Percentiles rank a stretch among this genome's conserved stretches.
Conservation (phyloP, 140 eudicot genomes). For the Cichorium intybus region DNA sequence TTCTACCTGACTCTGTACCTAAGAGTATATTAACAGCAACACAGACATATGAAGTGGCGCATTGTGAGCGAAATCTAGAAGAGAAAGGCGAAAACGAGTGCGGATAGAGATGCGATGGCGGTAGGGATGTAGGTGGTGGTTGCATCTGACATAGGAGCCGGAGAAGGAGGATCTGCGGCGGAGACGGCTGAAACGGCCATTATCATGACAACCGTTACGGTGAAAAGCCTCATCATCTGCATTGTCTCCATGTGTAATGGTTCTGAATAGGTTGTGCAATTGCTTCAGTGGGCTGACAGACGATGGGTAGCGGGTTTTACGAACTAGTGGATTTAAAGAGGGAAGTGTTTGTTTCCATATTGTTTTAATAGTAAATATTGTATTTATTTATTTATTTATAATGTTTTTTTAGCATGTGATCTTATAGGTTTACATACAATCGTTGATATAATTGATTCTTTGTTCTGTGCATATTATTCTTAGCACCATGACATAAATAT, state of each 20-base stretch:
- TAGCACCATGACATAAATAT: too few species aligned
- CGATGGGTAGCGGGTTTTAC: background rate
- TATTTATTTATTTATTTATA: too few species aligned
- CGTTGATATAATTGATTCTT: too few species aligned
- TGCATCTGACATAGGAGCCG: slow-evolving; percentile 24
- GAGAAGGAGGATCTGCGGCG: slow-evolving; percentile 26
- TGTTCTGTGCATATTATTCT: too few species aligned
- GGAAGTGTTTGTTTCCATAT: background rate
- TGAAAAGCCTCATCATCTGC: slow-evolving; percentile 16
- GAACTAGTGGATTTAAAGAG: slow-evolving; percentile 11
- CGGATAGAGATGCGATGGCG: slow-evolving; percentile 1
- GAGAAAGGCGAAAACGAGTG: slow-evolving; percentile 3
- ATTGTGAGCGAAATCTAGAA: background rate
- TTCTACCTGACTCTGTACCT: slow-evolving; percentile 4
- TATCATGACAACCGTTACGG: slow-evolving; percentile 5
- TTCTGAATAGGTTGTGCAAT: background rate
- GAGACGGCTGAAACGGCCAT: slow-evolving; percentile 23
- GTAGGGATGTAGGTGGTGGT: slow-evolving; percentile 16
- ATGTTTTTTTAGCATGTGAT: too few species aligned
- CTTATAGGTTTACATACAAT: too few species aligned
- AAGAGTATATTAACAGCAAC: background rate
- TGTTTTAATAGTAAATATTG: too few species aligned
- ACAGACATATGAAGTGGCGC: background rate
- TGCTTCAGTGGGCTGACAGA: background rate
- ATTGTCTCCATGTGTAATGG: background rate